Conservation (phyloP, 257 asterid species). For the Nicotiana paniculata region DNA sequence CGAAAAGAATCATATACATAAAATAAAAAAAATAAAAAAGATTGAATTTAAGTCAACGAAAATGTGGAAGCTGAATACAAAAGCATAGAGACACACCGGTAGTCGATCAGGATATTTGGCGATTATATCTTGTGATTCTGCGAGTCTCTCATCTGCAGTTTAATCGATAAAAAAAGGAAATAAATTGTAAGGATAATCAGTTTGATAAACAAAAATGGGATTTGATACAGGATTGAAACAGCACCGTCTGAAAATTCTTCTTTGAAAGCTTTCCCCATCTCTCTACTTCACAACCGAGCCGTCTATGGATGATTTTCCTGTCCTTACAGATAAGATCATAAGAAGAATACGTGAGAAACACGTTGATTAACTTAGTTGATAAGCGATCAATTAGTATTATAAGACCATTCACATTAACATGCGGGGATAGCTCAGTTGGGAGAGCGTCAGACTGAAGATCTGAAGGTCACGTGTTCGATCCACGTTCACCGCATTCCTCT, state of each 20-base stretch:
- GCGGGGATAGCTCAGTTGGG: slow-evolving; percentile 98
- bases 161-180: background rate
- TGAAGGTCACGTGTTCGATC: slow-evolving; percentile 98
- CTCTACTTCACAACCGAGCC: background rate
- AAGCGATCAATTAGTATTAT: fast-evolving
- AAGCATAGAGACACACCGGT: slow-evolving; percentile 44
- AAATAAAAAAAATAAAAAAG: too few species aligned
- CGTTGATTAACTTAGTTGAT: background rate
- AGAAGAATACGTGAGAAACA: background rate
- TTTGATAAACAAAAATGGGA: background rate
- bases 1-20: background rate
- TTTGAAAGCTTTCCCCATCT: slow-evolving; percentile 70
- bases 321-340: background rate
- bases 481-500: slow-evolving; percentile 72
- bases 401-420: too few species aligned
- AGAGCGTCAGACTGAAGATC: slow-evolving; percentile 93
- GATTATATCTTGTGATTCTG: slow-evolving; percentile 72
- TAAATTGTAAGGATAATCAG: background rate
- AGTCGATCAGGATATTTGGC: slow-evolving; percentile 88
- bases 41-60: background rate
- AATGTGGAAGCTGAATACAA: background rate
- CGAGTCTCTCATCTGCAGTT: slow-evolving; percentile 55
- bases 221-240: background rate
- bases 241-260: slow-evolving; percentile 54
- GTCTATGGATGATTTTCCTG: background rate